Percentiles rank a stretch among this genome's conserved stretches.
Evolutionary conservation across 495 filamentous ascomycete species (phyloP).

Genomic region (Annulohypoxylon stygium): DNA sequence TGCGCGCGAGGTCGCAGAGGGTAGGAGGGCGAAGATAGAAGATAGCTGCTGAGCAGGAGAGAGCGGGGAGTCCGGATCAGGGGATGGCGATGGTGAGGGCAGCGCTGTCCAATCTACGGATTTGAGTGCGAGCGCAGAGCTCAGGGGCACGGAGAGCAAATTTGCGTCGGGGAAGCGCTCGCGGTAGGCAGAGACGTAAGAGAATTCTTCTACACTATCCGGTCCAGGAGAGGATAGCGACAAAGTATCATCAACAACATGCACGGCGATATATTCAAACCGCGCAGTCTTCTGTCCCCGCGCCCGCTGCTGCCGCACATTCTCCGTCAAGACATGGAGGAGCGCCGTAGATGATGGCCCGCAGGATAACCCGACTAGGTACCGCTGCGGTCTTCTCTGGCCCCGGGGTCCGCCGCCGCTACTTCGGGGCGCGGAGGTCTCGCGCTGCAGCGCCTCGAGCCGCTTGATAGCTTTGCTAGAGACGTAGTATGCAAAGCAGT

Average conservation of each 20-base stretch:
- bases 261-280: conserved; percentile 75
- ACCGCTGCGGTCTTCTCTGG: conserved; percentile 59
- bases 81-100: conserved; percentile 52
- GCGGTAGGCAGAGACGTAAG: conserved; percentile 44
- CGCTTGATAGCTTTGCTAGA: conserved; percentile 81
- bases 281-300: conserved; percentile 68
- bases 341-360: conserved; percentile 85
- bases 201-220: neutral
- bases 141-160: conserved; percentile 68
- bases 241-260: conserved; percentile 65
- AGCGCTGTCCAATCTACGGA: conserved; percentile 60
- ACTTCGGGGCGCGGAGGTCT: conserved; percentile 64
- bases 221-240: conserved; percentile 10
- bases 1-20: conserved; percentile 77
- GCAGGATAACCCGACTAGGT: conserved; percentile 85
- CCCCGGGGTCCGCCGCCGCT: conserved; percentile 45
- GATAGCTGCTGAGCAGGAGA: conserved; percentile 61
- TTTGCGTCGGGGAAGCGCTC: conserved; percentile 70
- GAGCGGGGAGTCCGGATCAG: conserved; percentile 46
- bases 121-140: conserved; percentile 63
- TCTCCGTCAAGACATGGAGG: conserved; percentile 78
- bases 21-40: conserved; percentile 67
- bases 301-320: conserved; percentile 70
- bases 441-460: conserved; percentile 69
- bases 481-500: conserved; percentile 83